phyloP scores from a whole-genome alignment of 208 protist species.

The Strigomonas culicis region DNA sequence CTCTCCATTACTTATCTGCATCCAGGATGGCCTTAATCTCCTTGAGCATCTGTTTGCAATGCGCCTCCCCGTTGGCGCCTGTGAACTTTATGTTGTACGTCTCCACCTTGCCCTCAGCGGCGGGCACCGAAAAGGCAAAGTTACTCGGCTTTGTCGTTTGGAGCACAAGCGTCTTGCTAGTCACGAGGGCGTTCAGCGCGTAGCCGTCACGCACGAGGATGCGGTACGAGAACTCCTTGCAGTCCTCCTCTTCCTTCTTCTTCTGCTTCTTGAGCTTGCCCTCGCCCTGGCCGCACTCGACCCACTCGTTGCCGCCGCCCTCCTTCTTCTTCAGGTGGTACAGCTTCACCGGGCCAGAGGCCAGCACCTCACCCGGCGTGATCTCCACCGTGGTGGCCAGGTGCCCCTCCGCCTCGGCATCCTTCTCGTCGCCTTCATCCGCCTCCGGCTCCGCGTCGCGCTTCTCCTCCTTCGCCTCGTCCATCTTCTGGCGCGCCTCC shows the following conservation, averaged over 20 bases:
- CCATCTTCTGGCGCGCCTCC: slow-evolving; percentile 1
- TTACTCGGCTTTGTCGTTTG: not conserved
- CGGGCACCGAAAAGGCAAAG: not conserved
- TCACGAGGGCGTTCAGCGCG: slow-evolving; percentile 7
- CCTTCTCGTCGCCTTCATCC: not conserved
- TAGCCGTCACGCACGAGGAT: slow-evolving; percentile 11
- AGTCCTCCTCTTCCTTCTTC: not conserved
- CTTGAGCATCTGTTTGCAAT: not conserved
- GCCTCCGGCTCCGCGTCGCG: not conserved
- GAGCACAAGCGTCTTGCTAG: slow-evolving; percentile 1
- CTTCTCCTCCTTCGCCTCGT: not conserved
- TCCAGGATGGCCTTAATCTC: slow-evolving; percentile 1
- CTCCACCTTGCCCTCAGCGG: not conserved
- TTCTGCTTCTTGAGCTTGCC: slow-evolving; percentile 5
- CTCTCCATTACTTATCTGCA: not conserved
- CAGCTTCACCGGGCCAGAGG: slow-evolving; percentile 5
- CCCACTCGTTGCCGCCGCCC: not conserved
- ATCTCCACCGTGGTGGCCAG: not conserved
- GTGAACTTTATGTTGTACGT: slow-evolving; percentile 11
- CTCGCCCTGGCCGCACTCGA: not conserved
- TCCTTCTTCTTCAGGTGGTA: slow-evolving; percentile 6
- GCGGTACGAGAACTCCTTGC: not conserved
- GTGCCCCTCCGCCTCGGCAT: not conserved
- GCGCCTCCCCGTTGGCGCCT: not conserved
- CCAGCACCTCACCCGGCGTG: slow-evolving; percentile 4